Evolutionary conservation across 2,329 filamentous ascomycete genomes (phyloP), one percentile per base, ranked within the genome.

Genomic region (Teratosphaeria zuluensis): DNA sequence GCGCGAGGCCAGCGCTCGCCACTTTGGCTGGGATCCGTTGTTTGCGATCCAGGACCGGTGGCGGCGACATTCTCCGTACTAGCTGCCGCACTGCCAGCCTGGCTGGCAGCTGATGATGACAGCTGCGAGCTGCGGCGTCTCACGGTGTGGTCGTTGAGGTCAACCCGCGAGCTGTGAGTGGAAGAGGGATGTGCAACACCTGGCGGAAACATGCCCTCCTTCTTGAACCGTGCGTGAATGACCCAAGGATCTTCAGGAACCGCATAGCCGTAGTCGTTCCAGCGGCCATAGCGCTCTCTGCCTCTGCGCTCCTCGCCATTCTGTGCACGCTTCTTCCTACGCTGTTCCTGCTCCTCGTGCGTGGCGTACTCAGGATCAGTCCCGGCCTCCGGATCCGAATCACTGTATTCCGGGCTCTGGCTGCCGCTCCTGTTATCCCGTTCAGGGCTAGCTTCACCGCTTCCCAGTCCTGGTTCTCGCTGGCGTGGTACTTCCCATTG

Each of bases 221-320:
- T 95, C 63, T 87, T 81, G 81, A 95, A 94, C 54, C 92, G 88
- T 30, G 94, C 90, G 62, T 89, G 86, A 70, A 97, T 95, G 62
- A 95, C 89, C 92, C 92, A 97, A 11, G 92, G 90, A 68, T 97
- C 92, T 59, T 90, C 90, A 0, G 92, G 91, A n/a, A 97, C 82
- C 64, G 84, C 86, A 73, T 96, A 96, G 61, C 87, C 83, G 65
- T 74, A 80, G 65, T 80, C 78, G 61, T 80, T 79, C 66, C 73
- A 75, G 12, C 74, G 70, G 19, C 76, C 77, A 60, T 75, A 74
- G 30, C 75, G 72, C 59, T 74, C 74, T 56, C 73, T 72, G 19
- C 70, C 67, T 55, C 51, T 24, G 35, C 46, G 55, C 14, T 55
- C 60, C 32, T 63, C 59, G 6, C 59, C 61, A 33, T 61, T 57